phyloP scores from a whole-genome alignment of 2,329 filamentous ascomycete species.

The Thelonectria rubi region DNA sequence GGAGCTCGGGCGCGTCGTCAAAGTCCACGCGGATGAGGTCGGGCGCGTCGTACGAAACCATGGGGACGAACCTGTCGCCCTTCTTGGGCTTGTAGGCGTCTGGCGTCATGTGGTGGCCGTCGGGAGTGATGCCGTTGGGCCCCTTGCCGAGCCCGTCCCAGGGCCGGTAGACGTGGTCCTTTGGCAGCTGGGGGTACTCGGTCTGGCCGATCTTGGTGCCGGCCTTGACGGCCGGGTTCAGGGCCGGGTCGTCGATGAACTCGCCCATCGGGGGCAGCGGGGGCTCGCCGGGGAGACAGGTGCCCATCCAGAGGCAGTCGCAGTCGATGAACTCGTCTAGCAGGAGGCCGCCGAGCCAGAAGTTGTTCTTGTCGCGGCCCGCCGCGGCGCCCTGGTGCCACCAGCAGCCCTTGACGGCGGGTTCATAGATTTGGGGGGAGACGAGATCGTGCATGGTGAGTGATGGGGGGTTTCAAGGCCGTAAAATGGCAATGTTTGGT shows the following conservation, averaged over 20 bases:
- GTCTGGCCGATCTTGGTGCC: neutral
- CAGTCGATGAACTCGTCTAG: neutral
- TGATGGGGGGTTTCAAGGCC: too few species aligned
- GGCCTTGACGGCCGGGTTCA: neutral
- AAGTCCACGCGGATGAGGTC: too few species aligned
- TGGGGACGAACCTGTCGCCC: too few species aligned
- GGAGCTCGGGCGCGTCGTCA: too few species aligned
- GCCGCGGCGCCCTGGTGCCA: neutral
- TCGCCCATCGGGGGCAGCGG: conserved; percentile 11
- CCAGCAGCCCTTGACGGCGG: neutral
- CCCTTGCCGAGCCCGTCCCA: too few species aligned
- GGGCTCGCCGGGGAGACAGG: conserved; percentile 13
- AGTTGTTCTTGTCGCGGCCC: neutral
- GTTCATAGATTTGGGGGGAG: neutral
- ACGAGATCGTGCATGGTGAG: neutral
- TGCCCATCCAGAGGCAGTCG: conserved; percentile 4
- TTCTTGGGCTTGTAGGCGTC: too few species aligned
- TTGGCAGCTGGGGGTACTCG: neutral
- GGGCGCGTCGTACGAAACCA: too few species aligned
- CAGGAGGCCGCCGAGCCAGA: neutral
- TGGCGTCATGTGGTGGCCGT: too few species aligned
- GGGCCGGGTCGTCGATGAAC: conserved; percentile 4
- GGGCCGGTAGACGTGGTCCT: neutral
- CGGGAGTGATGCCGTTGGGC: too few species aligned
- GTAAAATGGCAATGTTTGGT: too few species aligned